Evolutionary conservation across 2,329 filamentous ascomycete genomes (phyloP).

Genomic region (Cladorrhinum sp.): DNA sequence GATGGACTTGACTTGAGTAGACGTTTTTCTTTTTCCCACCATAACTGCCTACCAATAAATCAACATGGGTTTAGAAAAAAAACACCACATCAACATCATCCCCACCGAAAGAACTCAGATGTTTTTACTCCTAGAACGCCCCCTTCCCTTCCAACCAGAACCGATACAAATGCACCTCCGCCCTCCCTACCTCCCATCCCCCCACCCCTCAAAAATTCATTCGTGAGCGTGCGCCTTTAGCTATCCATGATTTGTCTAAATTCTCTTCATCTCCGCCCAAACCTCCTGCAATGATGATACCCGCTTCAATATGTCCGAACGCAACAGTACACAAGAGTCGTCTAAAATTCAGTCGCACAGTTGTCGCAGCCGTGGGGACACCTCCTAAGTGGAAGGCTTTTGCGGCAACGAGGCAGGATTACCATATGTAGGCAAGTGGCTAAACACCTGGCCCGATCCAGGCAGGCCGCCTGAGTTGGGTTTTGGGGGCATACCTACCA

Average conservation of each 20-base stretch:
- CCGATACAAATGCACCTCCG: neutral
- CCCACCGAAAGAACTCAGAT: neutral
- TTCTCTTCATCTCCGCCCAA: neutral
- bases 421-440: slow-evolving; percentile 55
- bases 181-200: neutral
- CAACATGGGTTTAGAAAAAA: neutral
- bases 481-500: slow-evolving; percentile 40
- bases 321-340: neutral
- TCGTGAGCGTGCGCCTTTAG: slow-evolving; percentile 19
- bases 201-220: neutral
- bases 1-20: neutral
- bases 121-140: neutral
- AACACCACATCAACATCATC: neutral
- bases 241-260: neutral
- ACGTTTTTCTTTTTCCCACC: neutral
- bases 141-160: neutral
- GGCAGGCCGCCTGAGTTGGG: slow-evolving; percentile 38
- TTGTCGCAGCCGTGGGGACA: neutral
- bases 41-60: neutral
- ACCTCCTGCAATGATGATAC: neutral
- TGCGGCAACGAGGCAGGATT: slow-evolving; percentile 59
- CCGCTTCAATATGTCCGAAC: slow-evolving; percentile 5
- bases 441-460: slow-evolving; percentile 45
- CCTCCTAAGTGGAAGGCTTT: slow-evolving; percentile 47
- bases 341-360: neutral